Evolutionary conservation across 108 stramenopile species (phyloP).

Genomic region (Nitzschia sp.): DNA sequence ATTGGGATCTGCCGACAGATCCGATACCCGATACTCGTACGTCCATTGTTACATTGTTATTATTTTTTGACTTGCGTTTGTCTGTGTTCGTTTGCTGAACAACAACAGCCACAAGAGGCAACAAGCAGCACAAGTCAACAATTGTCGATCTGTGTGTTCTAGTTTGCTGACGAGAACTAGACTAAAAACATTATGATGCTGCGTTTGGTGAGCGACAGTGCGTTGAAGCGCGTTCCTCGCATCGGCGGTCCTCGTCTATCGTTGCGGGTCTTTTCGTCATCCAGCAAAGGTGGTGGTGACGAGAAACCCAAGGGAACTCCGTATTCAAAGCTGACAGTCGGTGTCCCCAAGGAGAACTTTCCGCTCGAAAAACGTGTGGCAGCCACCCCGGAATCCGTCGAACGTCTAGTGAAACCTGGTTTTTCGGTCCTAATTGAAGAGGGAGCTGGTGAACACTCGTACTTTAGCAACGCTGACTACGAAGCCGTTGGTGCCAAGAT

Average conservation of each 20-base stretch:
- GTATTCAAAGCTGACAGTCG: conserved; percentile 86
- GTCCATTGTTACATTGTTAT: too few species aligned
- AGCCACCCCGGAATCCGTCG: conserved; percentile 87
- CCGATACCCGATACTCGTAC: too few species aligned
- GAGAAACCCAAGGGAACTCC: conserved; percentile 55
- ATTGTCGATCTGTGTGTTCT: too few species aligned
- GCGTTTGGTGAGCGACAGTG: conserved; percentile 5
- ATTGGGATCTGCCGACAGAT: too few species aligned
- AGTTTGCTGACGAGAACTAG: too few species aligned
- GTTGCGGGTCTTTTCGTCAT: conserved; percentile 14
- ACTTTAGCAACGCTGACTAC: conserved; percentile 93
- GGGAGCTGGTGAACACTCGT: conserved; percentile 87
- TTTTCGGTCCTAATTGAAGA: conserved; percentile 82
- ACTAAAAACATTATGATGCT: conserved; percentile 18
- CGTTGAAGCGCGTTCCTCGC: not conserved
- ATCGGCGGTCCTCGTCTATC: not conserved
- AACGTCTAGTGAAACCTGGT: conserved; percentile 79
- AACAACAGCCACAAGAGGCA: too few species aligned
- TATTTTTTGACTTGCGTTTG: too few species aligned
- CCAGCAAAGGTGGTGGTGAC: too few species aligned
- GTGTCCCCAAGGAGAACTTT: conserved; percentile 92
- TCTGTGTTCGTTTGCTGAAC: too few species aligned
- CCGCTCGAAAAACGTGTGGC: conserved; percentile 91
- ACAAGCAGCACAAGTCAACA: too few species aligned
- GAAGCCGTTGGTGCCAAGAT: conserved; percentile 92